Percentiles rank a stretch among this genome's conserved stretches.
phyloP scores from a whole-genome alignment of 345 rosid species.

The Isatis tinctoria region DNA sequence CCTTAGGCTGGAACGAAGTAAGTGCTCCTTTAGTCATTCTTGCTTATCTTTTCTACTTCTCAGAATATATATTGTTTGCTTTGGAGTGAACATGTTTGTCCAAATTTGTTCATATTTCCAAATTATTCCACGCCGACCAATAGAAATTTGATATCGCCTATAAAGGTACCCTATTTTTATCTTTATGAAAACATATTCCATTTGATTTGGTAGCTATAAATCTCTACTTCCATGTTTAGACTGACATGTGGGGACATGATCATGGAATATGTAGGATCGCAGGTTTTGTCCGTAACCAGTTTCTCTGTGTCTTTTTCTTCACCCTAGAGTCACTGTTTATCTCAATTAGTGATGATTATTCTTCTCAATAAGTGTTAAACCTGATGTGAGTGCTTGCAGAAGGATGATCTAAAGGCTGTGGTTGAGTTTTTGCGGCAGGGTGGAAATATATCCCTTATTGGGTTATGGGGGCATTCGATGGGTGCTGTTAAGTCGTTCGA shows the following conservation, averaged over 20 bases:
- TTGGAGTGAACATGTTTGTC: not conserved
- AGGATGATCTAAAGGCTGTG: conserved; percentile 80
- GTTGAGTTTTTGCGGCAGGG: conserved; percentile 80
- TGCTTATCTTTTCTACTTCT: not conserved
- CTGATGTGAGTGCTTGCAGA: conserved; percentile 47
- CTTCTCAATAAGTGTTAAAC: not conserved
- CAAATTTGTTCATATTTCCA: not conserved
- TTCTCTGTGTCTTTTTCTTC: not conserved
- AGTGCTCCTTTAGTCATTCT: conserved; percentile 25
- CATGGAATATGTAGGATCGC: not conserved
- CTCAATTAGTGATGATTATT: not conserved
- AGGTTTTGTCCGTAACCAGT: not conserved
- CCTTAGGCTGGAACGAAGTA: conserved; percentile 90
- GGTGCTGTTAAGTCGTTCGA: conserved; percentile 72
- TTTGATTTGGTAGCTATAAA: not conserved
- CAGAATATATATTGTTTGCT: too few relatives aligned
- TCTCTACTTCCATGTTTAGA: not conserved
- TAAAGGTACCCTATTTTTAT: not conserved
- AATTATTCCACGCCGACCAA: not conserved
- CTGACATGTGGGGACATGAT: not conserved
- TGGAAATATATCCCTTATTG: conserved; percentile 87
- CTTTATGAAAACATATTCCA: not conserved
- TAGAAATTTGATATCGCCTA: not conserved
- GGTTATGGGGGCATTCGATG: conserved; percentile 97
- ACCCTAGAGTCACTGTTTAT: not conserved